These are phyloP conservation scores for Alopecurus myosuroides DNA, from an alignment of 176 grass and related monocot genomes.

Conservation along the genomic window DNA sequence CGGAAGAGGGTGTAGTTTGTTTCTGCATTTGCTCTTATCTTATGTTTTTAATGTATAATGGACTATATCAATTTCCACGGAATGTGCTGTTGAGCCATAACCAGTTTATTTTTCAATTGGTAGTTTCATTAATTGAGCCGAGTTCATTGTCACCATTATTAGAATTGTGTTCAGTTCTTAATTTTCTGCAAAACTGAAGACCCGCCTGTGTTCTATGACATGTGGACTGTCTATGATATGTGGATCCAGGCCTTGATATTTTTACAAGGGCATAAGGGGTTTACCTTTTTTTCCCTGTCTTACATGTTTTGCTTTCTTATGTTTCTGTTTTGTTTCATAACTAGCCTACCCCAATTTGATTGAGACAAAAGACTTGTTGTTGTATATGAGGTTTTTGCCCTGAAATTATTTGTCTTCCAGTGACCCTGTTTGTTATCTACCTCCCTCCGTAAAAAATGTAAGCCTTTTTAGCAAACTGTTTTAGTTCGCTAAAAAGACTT, in stretches of 20 bases:
- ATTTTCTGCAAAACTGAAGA: too few species aligned
- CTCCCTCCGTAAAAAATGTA: too few species aligned
- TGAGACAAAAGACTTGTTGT: too few species aligned
- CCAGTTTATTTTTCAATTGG: background rate
- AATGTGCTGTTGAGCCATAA: background rate
- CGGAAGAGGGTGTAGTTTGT: background rate
- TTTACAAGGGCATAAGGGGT: background rate
- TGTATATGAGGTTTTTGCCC: background rate
- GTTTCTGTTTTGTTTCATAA: too few species aligned
- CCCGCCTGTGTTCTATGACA: too few species aligned
- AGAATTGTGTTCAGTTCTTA: too few species aligned
- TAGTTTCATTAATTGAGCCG: background rate
- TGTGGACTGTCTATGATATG: background rate
- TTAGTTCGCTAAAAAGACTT: too few species aligned
- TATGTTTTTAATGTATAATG: background rate
- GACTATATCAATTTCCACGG: background rate
- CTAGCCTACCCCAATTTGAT: too few species aligned
- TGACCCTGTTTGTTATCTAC: background rate
- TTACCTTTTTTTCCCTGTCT: background rate
- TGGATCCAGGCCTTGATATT: background rate
- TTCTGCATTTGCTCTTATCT: conserved; percentile 6
- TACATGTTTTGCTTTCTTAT: too few species aligned
- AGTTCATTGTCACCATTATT: background rate
- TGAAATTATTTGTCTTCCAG: background rate
- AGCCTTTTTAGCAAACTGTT: too few species aligned